Conservation (phyloP, 352 stramenopile genomes). For the Globisporangium ultimum region DNA sequence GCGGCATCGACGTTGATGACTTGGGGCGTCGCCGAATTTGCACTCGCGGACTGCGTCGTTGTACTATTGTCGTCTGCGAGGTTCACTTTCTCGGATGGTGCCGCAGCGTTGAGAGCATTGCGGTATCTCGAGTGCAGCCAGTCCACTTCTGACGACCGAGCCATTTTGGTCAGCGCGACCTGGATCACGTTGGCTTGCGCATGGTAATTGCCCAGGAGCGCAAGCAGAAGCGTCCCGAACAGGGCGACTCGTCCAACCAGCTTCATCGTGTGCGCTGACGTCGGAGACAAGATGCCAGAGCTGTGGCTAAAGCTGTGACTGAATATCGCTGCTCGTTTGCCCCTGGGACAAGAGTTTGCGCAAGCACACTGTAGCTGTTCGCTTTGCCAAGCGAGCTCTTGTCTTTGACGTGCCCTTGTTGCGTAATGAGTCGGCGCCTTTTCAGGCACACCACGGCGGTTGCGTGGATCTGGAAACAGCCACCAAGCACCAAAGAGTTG, state of each 20-base stretch:
- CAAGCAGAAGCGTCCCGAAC: background rate
- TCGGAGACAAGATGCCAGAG: too few species aligned
- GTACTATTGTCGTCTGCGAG: background rate
- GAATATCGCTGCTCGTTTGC: too few species aligned
- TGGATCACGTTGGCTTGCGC: constrained; percentile 5
- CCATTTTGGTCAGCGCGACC: constrained; percentile 6
- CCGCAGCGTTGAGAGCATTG: background rate
- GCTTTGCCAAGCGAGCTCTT: too few species aligned
- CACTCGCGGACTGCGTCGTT: background rate
- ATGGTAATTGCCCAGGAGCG: background rate
- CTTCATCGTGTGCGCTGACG: background rate
- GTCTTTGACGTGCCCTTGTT: too few species aligned
- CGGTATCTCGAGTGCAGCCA: constrained; percentile 3
- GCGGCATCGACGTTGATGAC: background rate
- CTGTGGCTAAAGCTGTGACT: too few species aligned
- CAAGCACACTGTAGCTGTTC: too few species aligned
- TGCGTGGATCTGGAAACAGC: background rate
- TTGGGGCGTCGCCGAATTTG: too few species aligned
- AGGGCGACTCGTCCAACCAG: background rate
- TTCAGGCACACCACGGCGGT: background rate
- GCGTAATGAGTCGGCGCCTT: background rate
- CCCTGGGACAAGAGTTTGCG: too few species aligned
- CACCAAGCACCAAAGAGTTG: constrained; percentile 3
- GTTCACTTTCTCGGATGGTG: background rate
- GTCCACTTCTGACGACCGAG: constrained; percentile 1